Percentiles rank a stretch among this genome's conserved stretches.
Conservation (phyloP, 2,329 filamentous ascomycete species). For the Xylariaceae sp. region DNA sequence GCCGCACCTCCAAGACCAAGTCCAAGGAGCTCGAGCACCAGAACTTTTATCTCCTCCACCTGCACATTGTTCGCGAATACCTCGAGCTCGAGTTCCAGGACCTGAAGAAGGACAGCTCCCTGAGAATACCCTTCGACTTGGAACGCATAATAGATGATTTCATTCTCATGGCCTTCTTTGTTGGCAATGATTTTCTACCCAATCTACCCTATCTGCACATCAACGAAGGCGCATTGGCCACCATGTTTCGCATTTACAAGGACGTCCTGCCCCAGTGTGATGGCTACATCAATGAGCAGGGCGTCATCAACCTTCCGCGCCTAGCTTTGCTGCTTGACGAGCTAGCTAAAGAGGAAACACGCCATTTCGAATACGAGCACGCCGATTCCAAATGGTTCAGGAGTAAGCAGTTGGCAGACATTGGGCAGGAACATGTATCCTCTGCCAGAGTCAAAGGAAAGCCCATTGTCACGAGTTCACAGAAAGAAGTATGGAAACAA, state of each 20-base stretch:
- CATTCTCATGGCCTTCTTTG: conserved; percentile 98
- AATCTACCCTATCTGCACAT: conserved; percentile 96
- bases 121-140: conserved; percentile 83
- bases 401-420: conserved; percentile 72
- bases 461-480: conserved; percentile 70
- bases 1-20: conserved; percentile 79
- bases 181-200: conserved; percentile 97
- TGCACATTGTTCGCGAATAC: conserved; percentile 97
- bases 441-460: conserved; percentile 56
- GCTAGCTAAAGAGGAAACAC: conserved; percentile 80
- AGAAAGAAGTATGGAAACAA: conserved; percentile 77
- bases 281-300: conserved; percentile 95
- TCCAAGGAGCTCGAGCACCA: conserved; percentile 97
- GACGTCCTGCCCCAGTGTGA: conserved; percentile 78
- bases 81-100: conserved; percentile 96
- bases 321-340: conserved; percentile 75
- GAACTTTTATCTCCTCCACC: conserved; percentile 95
- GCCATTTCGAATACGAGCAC: conserved; percentile 89
- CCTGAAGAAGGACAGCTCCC: conserved; percentile 66
- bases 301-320: conserved; percentile 82
- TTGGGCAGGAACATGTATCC: conserved; percentile 54
- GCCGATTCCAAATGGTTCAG: conserved; percentile 89
- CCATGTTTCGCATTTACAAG: conserved; percentile 98
- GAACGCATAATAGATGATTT: conserved; percentile 98
- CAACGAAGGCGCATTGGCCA: conserved; percentile 92